Conservation (phyloP, 2,329 filamentous ascomycete species). For the Fusarium mexicanum region DNA sequence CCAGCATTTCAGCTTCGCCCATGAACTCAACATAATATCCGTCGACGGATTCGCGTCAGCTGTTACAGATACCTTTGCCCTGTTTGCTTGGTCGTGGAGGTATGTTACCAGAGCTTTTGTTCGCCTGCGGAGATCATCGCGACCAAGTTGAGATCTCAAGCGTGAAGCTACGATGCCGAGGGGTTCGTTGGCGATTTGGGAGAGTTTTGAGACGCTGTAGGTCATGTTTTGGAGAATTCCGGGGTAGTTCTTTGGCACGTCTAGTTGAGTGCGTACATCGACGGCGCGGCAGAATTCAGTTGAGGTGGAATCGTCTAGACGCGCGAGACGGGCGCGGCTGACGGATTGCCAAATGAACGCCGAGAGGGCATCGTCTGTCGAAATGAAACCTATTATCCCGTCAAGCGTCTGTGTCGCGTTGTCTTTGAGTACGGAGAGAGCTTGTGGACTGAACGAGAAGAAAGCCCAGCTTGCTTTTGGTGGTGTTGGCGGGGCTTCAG, state of each 20-base stretch:
- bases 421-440: slow-evolving; percentile 54
- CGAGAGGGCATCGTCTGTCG: slow-evolving; percentile 63
- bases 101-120: slow-evolving; percentile 55
- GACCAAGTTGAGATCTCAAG: slow-evolving; percentile 53
- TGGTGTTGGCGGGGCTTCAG: slow-evolving; percentile 11
- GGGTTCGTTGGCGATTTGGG: slow-evolving; percentile 43
- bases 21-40: slow-evolving; percentile 65
- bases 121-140: slow-evolving; percentile 46
- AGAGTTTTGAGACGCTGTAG: slow-evolving; percentile 47
- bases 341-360: slow-evolving; percentile 62
- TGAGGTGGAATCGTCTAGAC: slow-evolving; percentile 37
- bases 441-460: slow-evolving; percentile 53
- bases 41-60: slow-evolving; percentile 48
- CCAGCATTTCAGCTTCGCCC: slow-evolving; percentile 59
- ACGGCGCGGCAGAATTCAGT: slow-evolving; percentile 59
- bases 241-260: slow-evolving; percentile 55
- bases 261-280: slow-evolving; percentile 56
- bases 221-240: slow-evolving; percentile 60
- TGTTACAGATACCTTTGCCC: slow-evolving; percentile 47
- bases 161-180: slow-evolving; percentile 50
- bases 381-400: slow-evolving; percentile 49
- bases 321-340: slow-evolving; percentile 51
- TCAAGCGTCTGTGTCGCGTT: slow-evolving; percentile 42
- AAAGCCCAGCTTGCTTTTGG: slow-evolving; percentile 54
- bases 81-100: slow-evolving; percentile 48